Conservation (phyloP, 495 filamentous ascomycete genomes). For the Patellaria atrata region DNA sequence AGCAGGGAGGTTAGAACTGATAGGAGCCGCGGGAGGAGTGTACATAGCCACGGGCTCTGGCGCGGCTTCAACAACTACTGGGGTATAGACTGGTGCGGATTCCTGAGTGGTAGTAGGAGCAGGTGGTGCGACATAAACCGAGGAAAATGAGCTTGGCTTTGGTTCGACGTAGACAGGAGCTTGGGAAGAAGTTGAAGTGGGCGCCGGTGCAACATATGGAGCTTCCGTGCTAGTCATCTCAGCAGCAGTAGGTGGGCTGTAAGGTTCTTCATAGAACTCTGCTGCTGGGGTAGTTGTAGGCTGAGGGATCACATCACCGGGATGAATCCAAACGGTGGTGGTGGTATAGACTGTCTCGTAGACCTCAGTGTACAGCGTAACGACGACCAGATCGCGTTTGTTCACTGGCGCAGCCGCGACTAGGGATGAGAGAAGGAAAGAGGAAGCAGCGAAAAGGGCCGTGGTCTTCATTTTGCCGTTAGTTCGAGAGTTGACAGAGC, state of each 20-base stretch:
- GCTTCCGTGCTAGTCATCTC: no score
- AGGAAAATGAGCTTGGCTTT: constrained; percentile 5
- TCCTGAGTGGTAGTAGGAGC: constrained; percentile 1
- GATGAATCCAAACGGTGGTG: constrained; percentile 27
- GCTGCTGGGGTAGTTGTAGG: background rate
- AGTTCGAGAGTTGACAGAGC: constrained; percentile 3
- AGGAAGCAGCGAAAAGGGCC: constrained; percentile 20
- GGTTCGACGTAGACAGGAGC: constrained; percentile 4
- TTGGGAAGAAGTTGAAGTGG: background rate
- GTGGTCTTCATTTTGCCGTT: constrained; percentile 17
- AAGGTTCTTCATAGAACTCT: constrained; percentile 3
- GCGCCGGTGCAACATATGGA: constrained; percentile 2
- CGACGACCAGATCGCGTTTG: constrained; percentile 27
- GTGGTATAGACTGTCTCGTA: constrained; percentile 26
- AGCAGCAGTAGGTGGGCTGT: background rate
- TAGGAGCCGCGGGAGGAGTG: constrained; percentile 10
- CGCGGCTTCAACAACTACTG: constrained; percentile 3
- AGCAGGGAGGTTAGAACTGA: no score
- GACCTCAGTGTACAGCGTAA: constrained; percentile 24
- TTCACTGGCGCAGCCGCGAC: constrained; percentile 25
- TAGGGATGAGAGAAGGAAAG: constrained; percentile 17
- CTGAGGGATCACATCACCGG: constrained; percentile 1
- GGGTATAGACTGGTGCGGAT: constrained; percentile 2
- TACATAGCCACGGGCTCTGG: background rate
- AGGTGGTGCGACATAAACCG: constrained; percentile 1